These are phyloP conservation scores for Plasmodium reichenowi DNA, from an alignment of 169 alveolate species.

Conservation along the genomic window DNA sequence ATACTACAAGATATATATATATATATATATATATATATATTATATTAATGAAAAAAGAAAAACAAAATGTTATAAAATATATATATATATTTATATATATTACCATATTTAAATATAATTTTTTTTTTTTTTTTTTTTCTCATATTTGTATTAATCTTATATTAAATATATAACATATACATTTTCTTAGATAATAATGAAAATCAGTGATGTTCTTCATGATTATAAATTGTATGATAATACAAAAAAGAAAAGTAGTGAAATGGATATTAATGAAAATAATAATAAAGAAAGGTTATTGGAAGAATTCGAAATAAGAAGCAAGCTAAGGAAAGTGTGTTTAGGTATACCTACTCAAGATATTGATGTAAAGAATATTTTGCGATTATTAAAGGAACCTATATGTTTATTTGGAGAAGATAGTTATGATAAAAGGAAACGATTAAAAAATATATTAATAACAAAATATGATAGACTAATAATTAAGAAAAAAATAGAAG, in stretches of 20 bases:
- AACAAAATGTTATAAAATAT: too few species aligned
- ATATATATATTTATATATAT: too few species aligned
- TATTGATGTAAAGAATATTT: slow-evolving; percentile 77
- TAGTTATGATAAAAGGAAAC: slow-evolving; percentile 84
- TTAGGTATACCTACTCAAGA: slow-evolving; percentile 86
- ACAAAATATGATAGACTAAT: slow-evolving; percentile 81
- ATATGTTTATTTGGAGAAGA: slow-evolving; percentile 87
- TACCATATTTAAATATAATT: too few species aligned
- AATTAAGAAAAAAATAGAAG: slow-evolving; percentile 63
- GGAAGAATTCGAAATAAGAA: slow-evolving; percentile 84
- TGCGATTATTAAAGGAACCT: slow-evolving; percentile 85
- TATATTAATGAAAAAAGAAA: too few species aligned
- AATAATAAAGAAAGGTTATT: slow-evolving; percentile 70
- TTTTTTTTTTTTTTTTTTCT: too few species aligned
- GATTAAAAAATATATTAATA: slow-evolving; percentile 81
- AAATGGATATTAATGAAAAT: slow-evolving; percentile 65
- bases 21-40: too few species aligned
- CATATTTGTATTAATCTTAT: not conserved
- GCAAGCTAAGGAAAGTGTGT: slow-evolving; percentile 80
- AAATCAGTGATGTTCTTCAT: slow-evolving; percentile 49
- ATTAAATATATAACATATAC: not conserved
- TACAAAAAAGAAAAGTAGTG: slow-evolving; percentile 55
- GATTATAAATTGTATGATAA: slow-evolving; percentile 46
- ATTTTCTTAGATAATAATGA: slow-evolving; percentile 29
- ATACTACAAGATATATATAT: too few species aligned